Evolutionary conservation across 164 flowering plant genomes (phyloP), one percentile per base, ranked within the genome.

Genomic region (Hamamelis virginiana): DNA sequence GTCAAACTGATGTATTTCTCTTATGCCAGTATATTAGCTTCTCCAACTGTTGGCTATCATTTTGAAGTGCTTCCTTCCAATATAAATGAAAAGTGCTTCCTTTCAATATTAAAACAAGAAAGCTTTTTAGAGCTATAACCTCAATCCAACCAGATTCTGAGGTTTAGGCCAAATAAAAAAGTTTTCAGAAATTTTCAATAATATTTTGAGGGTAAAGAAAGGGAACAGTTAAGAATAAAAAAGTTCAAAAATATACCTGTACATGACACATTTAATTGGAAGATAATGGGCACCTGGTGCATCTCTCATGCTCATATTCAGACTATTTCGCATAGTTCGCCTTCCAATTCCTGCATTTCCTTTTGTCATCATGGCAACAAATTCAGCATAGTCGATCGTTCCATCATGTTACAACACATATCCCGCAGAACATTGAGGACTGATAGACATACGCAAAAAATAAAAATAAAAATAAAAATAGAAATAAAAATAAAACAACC

Each of bases 301-400:
- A 81, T 89, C 97, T 76, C 91, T 86, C 89, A 83, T 88, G 86
- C 90, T 89, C 70, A 94, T 75, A 75, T 89, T 94, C 73, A 92
- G 77, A 76, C 97, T 88, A 78, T 86, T 94, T 15, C 97, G 80
- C 97, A 94, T 90, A 41, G 95, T 89, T 77, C 98, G 77, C 74
- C 97, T 85, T 70, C 96, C 96, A 62, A 90, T 64, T 53, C 97
- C 94, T n/a, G 80, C 86, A 83, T 88, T 94, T 43, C 95, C 96
- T 70, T 90, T 94, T 83, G 83, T 87, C 98, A 91, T 94, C 98
- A 91, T 94, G 33, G 97, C 97, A 60, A 87, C 96, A 80, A 91
- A 94, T 75, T 94, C 98, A 53, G 89, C 89, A 77, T 94, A 94
- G 72, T 94, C 98, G 16, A 94, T 94, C 68, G 90, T 78, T 53